Base-by-base conservation (phyloP, 164 flowering plant genomes). In the Berberis vulgaris region DNA sequence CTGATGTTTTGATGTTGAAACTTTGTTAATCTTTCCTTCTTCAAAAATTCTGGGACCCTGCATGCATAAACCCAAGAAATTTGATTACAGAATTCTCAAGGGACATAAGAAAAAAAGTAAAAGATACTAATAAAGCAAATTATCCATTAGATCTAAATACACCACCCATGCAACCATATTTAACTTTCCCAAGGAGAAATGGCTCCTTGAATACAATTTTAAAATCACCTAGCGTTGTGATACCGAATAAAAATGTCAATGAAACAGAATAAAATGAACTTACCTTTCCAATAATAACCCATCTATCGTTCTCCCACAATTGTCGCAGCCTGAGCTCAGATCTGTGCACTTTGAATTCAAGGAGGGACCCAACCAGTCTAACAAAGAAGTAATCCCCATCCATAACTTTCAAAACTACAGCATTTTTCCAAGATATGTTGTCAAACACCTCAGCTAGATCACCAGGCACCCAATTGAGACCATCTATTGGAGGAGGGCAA, bases 361-460 rank as follows among this genome's bases (percentile, higher is more conserved):
- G 45, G 2, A 65, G 67, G 1, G 78, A 74, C 59, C 85, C 86
- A 65, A 82, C 71, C 1, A 78, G 57, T 66, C 81, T 71, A 38
- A 83, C 83, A 69, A 71, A 52, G 72, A 60, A 74, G 59, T 50
- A 69, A 2, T 70, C 54, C 47, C 65, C 67, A 10, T 69, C 72
- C 72, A 80, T 61, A 54, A 78, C 79, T 74, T 79, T 69, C 43
- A 70, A 67, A 59, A 92, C 69, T 57, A 71, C 69, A 5, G 88
- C 93, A 76, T 80, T 73, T 72, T 84, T 87, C 98, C 98, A 92
- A 40, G 85, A 81, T 59, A 64, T 66, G n/a, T 75, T 67, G 55
- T 84, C 76, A 67, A 83, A 82, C 42, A 92, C 87, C 81, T 92
- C 98, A 2, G 83, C 84, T 63, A 85, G 49, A 57, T 84, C 88